Conservation (phyloP, 306 rosid species). For the Trichosanthes cucumerina region DNA sequence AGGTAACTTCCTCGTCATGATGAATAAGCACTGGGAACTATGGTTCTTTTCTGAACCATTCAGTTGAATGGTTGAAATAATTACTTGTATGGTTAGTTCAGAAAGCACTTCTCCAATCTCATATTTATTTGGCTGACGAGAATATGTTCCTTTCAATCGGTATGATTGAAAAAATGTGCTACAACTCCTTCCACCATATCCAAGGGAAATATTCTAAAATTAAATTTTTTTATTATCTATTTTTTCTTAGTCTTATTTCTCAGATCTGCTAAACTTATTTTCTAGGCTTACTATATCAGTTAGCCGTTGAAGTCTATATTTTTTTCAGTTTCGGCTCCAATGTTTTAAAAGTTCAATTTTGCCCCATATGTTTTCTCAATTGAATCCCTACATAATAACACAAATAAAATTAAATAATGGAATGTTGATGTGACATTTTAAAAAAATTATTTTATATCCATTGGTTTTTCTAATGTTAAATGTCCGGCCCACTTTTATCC, state of each 20-base stretch:
- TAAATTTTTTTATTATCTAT: not conserved
- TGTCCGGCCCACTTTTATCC: not conserved
- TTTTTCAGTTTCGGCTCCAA: not conserved
- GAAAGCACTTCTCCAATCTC: not conserved
- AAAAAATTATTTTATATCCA: not conserved
- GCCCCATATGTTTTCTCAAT: not conserved
- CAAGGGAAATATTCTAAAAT: not conserved
- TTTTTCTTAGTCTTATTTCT: not conserved
- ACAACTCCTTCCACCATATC: not conserved
- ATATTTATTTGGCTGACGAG: not conserved
- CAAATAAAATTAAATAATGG: not conserved
- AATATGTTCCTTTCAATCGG: not conserved
- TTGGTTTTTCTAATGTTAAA: not conserved
- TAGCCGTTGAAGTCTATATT: not conserved
- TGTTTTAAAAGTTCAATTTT: not conserved
- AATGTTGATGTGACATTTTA: not conserved
- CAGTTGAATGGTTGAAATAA: not conserved
- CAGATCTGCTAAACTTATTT: not conserved
- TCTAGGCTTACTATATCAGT: no score
- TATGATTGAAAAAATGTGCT: not conserved
- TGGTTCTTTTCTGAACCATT: not conserved
- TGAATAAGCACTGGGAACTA: not conserved
- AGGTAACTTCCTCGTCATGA: conserved; percentile 35
- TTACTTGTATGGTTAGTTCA: not conserved
- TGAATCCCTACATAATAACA: not conserved